Conservation (phyloP, 306 rosid genomes). For the Vigna nakashimae region DNA sequence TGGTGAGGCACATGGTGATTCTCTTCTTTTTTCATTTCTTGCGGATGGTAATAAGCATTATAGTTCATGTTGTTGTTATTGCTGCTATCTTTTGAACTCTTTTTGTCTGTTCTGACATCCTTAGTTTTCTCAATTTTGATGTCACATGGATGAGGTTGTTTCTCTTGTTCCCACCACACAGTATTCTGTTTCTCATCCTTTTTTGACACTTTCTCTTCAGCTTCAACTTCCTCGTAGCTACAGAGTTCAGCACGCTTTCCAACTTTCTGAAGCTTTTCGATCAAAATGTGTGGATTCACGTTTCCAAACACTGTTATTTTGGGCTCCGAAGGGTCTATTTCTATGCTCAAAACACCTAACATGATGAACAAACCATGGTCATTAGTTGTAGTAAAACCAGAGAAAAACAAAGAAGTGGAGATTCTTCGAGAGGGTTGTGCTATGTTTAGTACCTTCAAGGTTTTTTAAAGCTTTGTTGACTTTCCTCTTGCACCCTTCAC, state of each 20-base stretch:
- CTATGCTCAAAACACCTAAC: constrained; percentile 50
- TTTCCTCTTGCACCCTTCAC: constrained; percentile 59
- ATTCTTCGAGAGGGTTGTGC: not conserved
- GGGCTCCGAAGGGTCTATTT: constrained; percentile 52
- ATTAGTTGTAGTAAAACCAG: not conserved
- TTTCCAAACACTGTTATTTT: constrained; percentile 55
- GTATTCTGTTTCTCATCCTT: constrained; percentile 39
- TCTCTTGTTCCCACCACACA: not conserved
- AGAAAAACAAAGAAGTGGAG: not conserved
- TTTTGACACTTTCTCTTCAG: constrained; percentile 16
- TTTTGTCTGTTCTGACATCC: constrained; percentile 20
- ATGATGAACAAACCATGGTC: constrained; percentile 13
- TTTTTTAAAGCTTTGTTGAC: constrained; percentile 48
- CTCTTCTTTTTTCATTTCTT: constrained; percentile 17
- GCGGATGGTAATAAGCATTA: not conserved
- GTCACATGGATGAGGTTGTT: not conserved
- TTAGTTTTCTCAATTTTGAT: constrained; percentile 28
- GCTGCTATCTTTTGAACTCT: not conserved
- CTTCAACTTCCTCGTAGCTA: constrained; percentile 35
- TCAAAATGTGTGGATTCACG: constrained; percentile 48
- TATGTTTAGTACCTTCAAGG: constrained; percentile 47
- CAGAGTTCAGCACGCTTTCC: constrained; percentile 50
- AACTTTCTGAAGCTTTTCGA: constrained; percentile 50
- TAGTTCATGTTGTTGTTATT: not conserved
- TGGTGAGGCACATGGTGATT: not conserved